Percentiles rank a stretch among this genome's conserved stretches.
phyloP scores from a whole-genome alignment of 1,284 basidiomycete species.

The Gomphus sp. region DNA sequence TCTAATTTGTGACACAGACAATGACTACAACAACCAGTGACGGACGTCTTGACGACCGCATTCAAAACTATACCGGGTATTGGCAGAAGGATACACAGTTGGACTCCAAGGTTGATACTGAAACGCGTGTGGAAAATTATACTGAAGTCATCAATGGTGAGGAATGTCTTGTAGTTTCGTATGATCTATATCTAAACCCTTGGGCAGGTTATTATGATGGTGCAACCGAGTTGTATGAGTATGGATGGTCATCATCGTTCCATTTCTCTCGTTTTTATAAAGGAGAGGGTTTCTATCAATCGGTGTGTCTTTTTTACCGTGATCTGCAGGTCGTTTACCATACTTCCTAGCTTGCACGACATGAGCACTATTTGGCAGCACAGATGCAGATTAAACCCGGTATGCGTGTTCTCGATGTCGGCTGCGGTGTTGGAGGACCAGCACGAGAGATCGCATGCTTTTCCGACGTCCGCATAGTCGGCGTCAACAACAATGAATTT shows the following conservation, averaged over 20 bases:
- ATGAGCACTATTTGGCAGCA: too few relatives aligned
- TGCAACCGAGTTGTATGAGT: conserved; percentile 95
- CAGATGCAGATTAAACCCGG: too few relatives aligned
- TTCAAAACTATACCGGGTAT: conserved; percentile 88
- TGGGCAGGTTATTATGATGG: conserved; percentile 94
- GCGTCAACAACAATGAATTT: conserved; percentile 97
- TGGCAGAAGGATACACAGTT: conserved; percentile 84
- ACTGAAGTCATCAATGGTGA: conserved; percentile 90
- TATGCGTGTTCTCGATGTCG: conserved; percentile 96
- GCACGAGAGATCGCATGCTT: conserved; percentile 94
- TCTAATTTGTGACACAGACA: background rate
- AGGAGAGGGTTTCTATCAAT: too few relatives aligned
- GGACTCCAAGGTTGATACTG: conserved; percentile 62
- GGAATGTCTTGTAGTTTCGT: conserved; percentile 12
- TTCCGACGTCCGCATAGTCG: conserved; percentile 79
- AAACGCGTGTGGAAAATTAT: conserved; percentile 78
- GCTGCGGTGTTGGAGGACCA: conserved; percentile 96
- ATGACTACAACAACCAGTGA: conserved; percentile 30
- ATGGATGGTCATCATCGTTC: conserved; percentile 90
- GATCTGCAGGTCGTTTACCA: too few relatives aligned
- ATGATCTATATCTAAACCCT: background rate
- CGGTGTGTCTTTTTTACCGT: too few relatives aligned
- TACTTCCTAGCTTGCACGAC: too few relatives aligned
- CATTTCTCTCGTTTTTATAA: too few relatives aligned
- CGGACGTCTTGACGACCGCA: conserved; percentile 74